phyloP scores from a whole-genome alignment of 805 yeast species.

The Candida alai region DNA sequence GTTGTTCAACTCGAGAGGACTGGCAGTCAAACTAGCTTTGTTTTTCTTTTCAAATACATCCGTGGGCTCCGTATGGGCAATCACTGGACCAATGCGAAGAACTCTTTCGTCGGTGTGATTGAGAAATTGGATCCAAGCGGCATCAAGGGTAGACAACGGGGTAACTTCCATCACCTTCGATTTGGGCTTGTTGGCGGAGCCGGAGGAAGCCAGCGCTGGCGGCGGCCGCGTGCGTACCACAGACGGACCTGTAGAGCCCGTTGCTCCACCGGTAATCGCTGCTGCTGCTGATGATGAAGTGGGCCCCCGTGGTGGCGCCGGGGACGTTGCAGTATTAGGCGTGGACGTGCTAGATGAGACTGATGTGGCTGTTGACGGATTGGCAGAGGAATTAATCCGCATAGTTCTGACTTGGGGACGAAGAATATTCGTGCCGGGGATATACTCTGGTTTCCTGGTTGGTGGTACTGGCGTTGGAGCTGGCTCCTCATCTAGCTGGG shows the following conservation, averaged over 20 bases:
- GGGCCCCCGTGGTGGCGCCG: neutral
- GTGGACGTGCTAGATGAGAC: neutral
- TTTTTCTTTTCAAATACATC: slow-evolving; percentile 53
- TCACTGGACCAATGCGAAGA: slow-evolving; percentile 51
- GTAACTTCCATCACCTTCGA: slow-evolving; percentile 36
- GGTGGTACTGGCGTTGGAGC: slow-evolving; percentile 23
- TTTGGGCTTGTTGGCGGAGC: slow-evolving; percentile 14
- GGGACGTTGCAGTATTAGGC: neutral
- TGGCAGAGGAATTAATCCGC: neutral
- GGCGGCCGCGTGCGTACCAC: neutral
- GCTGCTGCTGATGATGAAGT: neutral
- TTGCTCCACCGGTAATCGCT: neutral
- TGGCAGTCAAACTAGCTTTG: slow-evolving; percentile 54
- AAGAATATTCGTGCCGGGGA: slow-evolving; percentile 58
- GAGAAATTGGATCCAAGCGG: slow-evolving; percentile 55
- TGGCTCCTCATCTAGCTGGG: slow-evolving; percentile 2
- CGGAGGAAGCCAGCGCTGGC: neutral
- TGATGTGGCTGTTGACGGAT: slow-evolving; percentile 3
- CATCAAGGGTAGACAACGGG: slow-evolving; percentile 51
- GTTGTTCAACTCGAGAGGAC: slow-evolving; percentile 46
- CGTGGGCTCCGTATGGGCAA: slow-evolving; percentile 41
- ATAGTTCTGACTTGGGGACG: slow-evolving; percentile 46
- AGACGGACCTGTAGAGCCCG: neutral
- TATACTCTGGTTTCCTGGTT: slow-evolving; percentile 39
- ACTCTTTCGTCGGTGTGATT: slow-evolving; percentile 58